Evolutionary conservation across 139 green algal genomes (phyloP).

Genomic region (Pycnococcus provasolii): DNA sequence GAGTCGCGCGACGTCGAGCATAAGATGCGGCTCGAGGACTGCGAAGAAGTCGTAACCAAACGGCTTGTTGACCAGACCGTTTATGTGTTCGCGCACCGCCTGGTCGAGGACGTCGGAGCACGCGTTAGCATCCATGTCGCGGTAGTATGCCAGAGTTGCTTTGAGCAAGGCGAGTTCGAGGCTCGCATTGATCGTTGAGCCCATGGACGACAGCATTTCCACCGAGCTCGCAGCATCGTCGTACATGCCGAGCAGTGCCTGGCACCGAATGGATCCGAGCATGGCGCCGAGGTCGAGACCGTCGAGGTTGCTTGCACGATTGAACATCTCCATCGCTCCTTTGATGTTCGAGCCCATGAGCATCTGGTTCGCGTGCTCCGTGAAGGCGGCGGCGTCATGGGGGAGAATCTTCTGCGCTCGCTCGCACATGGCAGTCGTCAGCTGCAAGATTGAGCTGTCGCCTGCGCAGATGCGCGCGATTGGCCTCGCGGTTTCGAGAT

Average conservation of each 20-base stretch:
- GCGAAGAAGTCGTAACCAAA: slow-evolving; percentile 33
- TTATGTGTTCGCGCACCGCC: slow-evolving; percentile 34
- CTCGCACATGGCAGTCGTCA: slow-evolving; percentile 5
- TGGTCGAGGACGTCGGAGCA: slow-evolving; percentile 38
- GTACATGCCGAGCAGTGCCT: slow-evolving; percentile 39
- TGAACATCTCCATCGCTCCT: slow-evolving; percentile 38
- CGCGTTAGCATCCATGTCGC: neutral
- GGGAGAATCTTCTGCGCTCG: slow-evolving; percentile 19
- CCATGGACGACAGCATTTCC: slow-evolving; percentile 38
- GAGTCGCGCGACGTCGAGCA: slow-evolving; percentile 41
- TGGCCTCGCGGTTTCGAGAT: neutral
- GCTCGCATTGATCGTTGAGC: neutral
- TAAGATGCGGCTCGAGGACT: slow-evolving; percentile 38
- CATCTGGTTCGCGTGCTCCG: slow-evolving; percentile 15
- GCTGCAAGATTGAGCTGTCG: slow-evolving; percentile 8
- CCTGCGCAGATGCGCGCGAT: slow-evolving; percentile 16
- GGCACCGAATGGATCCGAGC: slow-evolving; percentile 38
- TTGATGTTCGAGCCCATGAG: neutral
- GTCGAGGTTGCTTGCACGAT: slow-evolving; percentile 38
- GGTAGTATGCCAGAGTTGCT: slow-evolving; percentile 16
- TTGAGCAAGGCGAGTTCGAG: slow-evolving; percentile 14
- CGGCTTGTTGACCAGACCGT: slow-evolving; percentile 11
- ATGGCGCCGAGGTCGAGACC: slow-evolving; percentile 49
- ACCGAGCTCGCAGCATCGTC: slow-evolving; percentile 46
- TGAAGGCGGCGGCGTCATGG: slow-evolving; percentile 1